These are phyloP conservation scores for Musa itinerans DNA, from an alignment of 176 grass and related monocot species.

Conservation along the genomic window DNA sequence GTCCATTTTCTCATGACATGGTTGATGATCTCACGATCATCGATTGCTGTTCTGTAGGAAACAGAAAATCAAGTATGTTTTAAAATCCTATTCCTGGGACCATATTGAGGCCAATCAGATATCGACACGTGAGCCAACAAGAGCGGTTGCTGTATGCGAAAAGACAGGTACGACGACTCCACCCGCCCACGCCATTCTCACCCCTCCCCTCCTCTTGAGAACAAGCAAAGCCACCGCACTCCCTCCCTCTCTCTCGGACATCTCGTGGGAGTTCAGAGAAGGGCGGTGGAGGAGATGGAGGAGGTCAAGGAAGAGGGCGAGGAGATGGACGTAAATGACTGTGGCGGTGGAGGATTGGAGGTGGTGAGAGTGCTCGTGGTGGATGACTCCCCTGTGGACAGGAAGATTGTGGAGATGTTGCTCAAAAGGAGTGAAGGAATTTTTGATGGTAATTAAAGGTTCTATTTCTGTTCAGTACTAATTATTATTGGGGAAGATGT, in stretches of 20 bases:
- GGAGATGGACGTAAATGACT: neutral
- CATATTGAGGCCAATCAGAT: neutral
- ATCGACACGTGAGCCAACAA: neutral
- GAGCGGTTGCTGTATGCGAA: neutral
- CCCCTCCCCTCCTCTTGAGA: neutral
- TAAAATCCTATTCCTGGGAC: neutral
- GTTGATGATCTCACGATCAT: too few relatives aligned
- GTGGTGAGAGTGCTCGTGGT: neutral
- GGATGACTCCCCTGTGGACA: conserved; percentile 8
- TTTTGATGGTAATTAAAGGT: neutral
- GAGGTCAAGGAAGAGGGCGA: neutral
- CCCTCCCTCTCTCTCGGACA: too few relatives aligned
- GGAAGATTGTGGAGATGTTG: conserved; percentile 1
- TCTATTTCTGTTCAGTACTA: too few relatives aligned
- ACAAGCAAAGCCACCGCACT: too few relatives aligned
- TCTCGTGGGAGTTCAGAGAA: neutral
- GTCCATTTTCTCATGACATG: neutral
- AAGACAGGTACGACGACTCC: neutral
- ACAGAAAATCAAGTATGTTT: neutral
- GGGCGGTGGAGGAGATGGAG: neutral
- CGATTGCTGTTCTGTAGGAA: neutral
- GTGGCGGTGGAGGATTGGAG: neutral
- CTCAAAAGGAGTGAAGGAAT: neutral
- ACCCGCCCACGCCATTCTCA: neutral
- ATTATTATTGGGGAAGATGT: too few relatives aligned